These are phyloP conservation scores for Entomortierella parvispora DNA, from an alignment of 192 early-diverging fungal genomes.

Conservation along the genomic window DNA sequence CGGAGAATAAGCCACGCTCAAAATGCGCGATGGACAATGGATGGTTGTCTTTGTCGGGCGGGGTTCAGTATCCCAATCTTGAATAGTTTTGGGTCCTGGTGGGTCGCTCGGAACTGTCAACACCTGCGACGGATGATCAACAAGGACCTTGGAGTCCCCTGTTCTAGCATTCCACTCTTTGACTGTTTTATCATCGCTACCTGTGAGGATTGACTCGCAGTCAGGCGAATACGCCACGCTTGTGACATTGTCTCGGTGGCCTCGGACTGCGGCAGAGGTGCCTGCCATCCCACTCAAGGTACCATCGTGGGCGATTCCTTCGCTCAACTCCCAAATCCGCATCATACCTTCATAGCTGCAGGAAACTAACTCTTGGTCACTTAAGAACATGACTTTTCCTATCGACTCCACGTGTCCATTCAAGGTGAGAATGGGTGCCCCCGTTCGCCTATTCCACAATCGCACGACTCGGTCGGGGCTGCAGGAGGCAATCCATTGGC, in stretches of 20 bases:
- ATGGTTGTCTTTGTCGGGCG: too few species aligned
- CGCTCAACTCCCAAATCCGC: slow-evolving; percentile 1
- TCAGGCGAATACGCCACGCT: not conserved
- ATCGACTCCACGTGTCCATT: not conserved
- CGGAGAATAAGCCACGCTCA: too few species aligned
- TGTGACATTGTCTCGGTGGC: not conserved
- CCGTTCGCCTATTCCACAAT: slow-evolving; percentile 5
- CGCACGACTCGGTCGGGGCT: not conserved
- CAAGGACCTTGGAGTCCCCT: too few species aligned
- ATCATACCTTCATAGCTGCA: not conserved
- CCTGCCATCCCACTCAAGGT: too few species aligned
- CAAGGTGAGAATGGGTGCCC: not conserved
- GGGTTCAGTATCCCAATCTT: too few species aligned
- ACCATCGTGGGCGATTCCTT: not conserved
- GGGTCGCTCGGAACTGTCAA: too few species aligned
- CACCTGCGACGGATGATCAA: too few species aligned
- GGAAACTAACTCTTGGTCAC: not conserved
- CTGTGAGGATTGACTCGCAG: not conserved
- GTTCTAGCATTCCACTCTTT: too few species aligned
- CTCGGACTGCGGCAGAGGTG: too few species aligned
- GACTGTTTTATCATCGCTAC: not conserved
- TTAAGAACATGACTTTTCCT: not conserved
- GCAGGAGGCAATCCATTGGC: not conserved
- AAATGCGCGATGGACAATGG: too few species aligned
- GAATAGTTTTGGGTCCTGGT: too few species aligned